Percentiles rank a stretch among this genome's conserved stretches.
Evolutionary conservation across 2,329 filamentous ascomycete species (phyloP).

Genomic region (Colletotrichum liriopes): DNA sequence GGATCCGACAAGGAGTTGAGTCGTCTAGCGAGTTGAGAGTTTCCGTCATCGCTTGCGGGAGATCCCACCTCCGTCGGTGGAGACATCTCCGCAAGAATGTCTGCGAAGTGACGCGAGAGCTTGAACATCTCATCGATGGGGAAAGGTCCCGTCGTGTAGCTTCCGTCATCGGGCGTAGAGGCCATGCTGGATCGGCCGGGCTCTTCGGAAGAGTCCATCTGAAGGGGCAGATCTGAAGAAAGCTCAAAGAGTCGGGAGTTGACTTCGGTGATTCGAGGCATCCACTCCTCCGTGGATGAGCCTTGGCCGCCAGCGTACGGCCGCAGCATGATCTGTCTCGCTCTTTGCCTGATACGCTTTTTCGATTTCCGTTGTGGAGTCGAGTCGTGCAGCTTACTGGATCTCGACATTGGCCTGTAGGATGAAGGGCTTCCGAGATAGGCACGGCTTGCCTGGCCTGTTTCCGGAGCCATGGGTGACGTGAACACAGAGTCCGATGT

Average conservation of each 20-base stretch:
- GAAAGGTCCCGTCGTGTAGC: conserved; percentile 50
- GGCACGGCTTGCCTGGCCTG: conserved; percentile 14
- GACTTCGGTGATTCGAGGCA: conserved; percentile 58
- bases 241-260: conserved; percentile 57
- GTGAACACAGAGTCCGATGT: conserved; percentile 37
- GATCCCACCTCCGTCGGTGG: conserved; percentile 32
- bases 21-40: conserved; percentile 23
- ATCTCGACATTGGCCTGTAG: not conserved
- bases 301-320: conserved; percentile 42
- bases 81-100: conserved; percentile 51
- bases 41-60: conserved; percentile 33
- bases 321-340: conserved; percentile 53
- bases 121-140: conserved; percentile 60
- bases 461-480: conserved; percentile 30
- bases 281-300: conserved; percentile 52
- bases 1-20: conserved; percentile 50
- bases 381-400: conserved; percentile 11
- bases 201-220: conserved; percentile 44
- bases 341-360: conserved; percentile 47
- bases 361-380: conserved; percentile 4
- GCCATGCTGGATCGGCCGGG: conserved; percentile 16
- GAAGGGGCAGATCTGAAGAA: conserved; percentile 52
- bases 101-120: conserved; percentile 55
- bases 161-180: conserved; percentile 45
- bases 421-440: conserved; percentile 29